Evolutionary conservation across 2,329 filamentous ascomycete species (phyloP), one percentile per base, ranked within the genome.

Genomic region (Neofusicoccum laricinum): DNA sequence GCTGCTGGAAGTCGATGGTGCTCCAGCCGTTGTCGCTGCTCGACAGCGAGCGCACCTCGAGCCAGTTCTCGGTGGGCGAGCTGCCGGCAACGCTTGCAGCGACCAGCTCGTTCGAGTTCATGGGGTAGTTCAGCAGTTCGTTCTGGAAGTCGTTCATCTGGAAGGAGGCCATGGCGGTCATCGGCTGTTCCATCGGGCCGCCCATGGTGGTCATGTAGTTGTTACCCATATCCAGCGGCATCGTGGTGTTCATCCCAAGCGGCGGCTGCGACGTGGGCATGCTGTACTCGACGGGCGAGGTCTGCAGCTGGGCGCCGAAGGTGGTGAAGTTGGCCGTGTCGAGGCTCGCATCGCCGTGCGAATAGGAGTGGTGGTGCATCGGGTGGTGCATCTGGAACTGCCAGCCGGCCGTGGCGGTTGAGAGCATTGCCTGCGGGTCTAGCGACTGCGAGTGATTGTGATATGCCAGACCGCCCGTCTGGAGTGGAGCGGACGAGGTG

Each of bases 11-110:
- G 68, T 95, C 91, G 64, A 97, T 88, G 69, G 90, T 86, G 58
- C 87, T 88, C 93, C 93, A 98, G 65, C 92, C 91, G 70, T 93
- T 91, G 70, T 96, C 93, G 72, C 90, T 91, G 68, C 85, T 85
- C n/a, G 92, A 92, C 48, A 97, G 81, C 6, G 94, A 97, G 57
- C 94, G 81, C 38, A 96, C 91, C 77, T 97, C 93, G 51, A 97
- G 81, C 76, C 92, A 93, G 34, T 89, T 91, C 70, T 90, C 89
- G 1, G 89, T 91, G 10, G 81, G 71, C 67, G 78, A 81, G 25
- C 49, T 57, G 21, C 61, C 61, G 17, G 76, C 73, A 38, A 71
- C 69, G 36, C 68, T 68, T 5, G 49, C 73, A 45, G 70, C 67
- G 62, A 71, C 70, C 66, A 85, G 77, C 41, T 84, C 82, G 66